These are phyloP conservation scores for Eucommia ulmoides DNA, from an alignment of 257 asterid species.

Conservation along the genomic window DNA sequence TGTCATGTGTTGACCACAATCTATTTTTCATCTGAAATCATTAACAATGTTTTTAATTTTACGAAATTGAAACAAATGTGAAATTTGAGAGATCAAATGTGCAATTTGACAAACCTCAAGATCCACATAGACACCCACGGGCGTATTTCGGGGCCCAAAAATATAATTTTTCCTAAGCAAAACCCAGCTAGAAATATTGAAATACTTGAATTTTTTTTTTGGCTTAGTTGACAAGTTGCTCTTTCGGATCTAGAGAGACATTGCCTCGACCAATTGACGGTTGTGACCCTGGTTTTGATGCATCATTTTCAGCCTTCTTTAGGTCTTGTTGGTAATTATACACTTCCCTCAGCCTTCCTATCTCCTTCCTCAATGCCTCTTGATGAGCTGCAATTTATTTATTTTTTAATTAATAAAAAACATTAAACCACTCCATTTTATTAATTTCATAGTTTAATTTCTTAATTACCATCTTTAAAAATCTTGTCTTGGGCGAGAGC, in stretches of 20 bases:
- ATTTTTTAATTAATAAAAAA: too few species aligned
- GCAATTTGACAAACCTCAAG: background rate
- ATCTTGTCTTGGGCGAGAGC: constrained; percentile 93
- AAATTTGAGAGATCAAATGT: too few species aligned
- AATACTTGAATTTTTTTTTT: constrained; percentile 9
- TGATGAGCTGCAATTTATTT: constrained; percentile 60
- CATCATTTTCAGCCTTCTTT: constrained; percentile 53
- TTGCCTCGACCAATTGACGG: constrained; percentile 30
- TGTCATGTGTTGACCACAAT: too few species aligned
- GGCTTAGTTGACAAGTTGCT: constrained; percentile 45
- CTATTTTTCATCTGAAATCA: too few species aligned
- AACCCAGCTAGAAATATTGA: constrained; percentile 2
- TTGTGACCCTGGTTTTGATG: constrained; percentile 27
- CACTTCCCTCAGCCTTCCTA: constrained; percentile 75
- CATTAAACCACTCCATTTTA: too few species aligned
- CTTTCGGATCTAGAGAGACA: constrained; percentile 35
- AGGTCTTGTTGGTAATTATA: constrained; percentile 61
- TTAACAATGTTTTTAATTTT: too few species aligned
- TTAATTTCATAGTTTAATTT: background rate
- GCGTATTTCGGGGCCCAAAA: too few species aligned
- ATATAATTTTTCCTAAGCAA: too few species aligned
- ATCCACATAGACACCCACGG: background rate
- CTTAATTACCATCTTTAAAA: constrained; percentile 73
- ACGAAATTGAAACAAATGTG: too few species aligned
- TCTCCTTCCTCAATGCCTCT: constrained; percentile 90